Evolutionary conservation across 2,329 filamentous ascomycete genomes (phyloP), one percentile per base, ranked within the genome.

Genomic region (Cordyceps farinosa): DNA sequence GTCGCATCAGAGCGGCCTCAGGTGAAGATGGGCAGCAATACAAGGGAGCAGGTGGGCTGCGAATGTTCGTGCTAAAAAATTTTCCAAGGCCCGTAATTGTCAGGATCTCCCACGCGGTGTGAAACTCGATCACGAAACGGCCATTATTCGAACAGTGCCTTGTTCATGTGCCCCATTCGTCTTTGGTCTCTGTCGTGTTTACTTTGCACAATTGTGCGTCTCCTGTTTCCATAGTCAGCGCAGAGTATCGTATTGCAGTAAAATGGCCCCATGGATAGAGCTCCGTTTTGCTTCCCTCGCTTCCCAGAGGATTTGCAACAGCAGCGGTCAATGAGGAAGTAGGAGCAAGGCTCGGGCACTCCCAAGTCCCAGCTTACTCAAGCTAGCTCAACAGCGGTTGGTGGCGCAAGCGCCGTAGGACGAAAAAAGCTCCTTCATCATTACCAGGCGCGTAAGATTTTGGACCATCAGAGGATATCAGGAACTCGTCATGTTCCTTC

Each of bases 401-500:
- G n/a, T 36, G 36, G 57, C 22, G 56, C 36, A 32, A 51, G 42
- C 34, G 13, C 22, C 15, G 45, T 42, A 30, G 56, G 27, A 17
- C 15, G 9, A 29, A 42, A 7, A 10, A 30, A 4, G 15, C 15
- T 6, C 3, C 34, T 15, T 34, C 10, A 17, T 30, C 36, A 13
- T 51, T 30, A 2, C 51, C 10, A 44, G 45, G 47, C 27, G 9
- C 48, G 51, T 54, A 13, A 53, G 59, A 61, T 54, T 61, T 61
- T 55, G 50, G 50, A 3, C 10, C 3, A n/a, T 27, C 30, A 6
- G 30, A 54, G 42, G 8, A 22, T 9, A n/a, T n/a, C 15, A 47
- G 55, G 17, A 42, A 22, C 15, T 13, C 6, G 3, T 44, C 36
- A n/a, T 27, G 22, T 47, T 54, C 30, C 22, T 48, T 22, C 32